Percentiles rank a stretch among this genome's conserved stretches.
Evolutionary conservation across 768 basidiomycete species (phyloP).

Genomic region (Kwoniella europaea): DNA sequence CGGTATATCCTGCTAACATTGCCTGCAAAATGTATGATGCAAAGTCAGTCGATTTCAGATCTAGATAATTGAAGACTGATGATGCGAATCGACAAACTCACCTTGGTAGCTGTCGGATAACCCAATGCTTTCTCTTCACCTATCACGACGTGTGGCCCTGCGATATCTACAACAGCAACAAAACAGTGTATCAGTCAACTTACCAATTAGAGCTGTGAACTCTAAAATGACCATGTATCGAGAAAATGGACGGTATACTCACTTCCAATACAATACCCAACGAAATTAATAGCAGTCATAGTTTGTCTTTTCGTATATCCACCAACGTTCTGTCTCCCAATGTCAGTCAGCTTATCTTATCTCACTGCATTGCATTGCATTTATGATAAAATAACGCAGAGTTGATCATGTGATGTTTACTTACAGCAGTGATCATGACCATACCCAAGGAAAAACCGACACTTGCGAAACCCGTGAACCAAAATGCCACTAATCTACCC

Average conservation of each 20-base stretch:
- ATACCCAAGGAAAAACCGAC: constrained; percentile 44
- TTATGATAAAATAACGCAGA: no score
- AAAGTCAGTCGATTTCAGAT: no score
- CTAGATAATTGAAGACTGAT: no score
- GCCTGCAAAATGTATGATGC: constrained; percentile 15
- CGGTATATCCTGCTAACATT: constrained; percentile 50
- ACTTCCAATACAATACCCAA: constrained; percentile 45
- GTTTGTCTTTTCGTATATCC: constrained; percentile 45
- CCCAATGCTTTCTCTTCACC: constrained; percentile 35
- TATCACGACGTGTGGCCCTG: constrained; percentile 28
- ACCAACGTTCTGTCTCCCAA: constrained; percentile 36
- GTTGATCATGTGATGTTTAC: constrained; percentile 4
- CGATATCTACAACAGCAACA: constrained; percentile 17
- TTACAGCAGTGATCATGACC: constrained; percentile 45
- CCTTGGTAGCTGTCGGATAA: constrained; percentile 47
- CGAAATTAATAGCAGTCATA: constrained; percentile 53
- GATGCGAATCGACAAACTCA: background rate
- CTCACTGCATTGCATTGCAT: no score
- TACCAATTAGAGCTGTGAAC: no score
- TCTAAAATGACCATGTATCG: no score
- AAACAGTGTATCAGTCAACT: background rate
- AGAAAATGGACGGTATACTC: background rate
- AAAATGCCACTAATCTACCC: constrained; percentile 56
- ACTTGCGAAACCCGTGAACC: constrained; percentile 54
- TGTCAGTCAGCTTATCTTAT: no score